Evolutionary conservation across 805 yeast genomes (phyloP), one percentile per base, ranked within the genome.

Genomic region (Jamesozyma piceae): DNA sequence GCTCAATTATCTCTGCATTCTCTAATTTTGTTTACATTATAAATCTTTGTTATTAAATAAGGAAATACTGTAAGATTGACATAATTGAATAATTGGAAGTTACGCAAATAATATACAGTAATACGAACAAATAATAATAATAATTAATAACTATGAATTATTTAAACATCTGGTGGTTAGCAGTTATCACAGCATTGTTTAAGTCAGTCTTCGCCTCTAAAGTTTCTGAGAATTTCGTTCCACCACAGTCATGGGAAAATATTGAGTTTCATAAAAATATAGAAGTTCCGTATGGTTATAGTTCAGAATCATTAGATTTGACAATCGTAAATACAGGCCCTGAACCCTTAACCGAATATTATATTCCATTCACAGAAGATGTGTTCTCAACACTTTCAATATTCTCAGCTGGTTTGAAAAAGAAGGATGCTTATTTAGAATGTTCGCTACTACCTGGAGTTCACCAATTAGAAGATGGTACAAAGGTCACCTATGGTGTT

Each of bases 251-350:
- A 17, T 69, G 74, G 74, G 78, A 73, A 53, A 87, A 86, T 60
- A 54, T 64, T 27, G 71, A 76, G 26, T 71, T 75, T 49, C 58
- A 65, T 13, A 77, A 85, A 50, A 59, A 71, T 8, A 54, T 86
- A 30, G 95, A 87, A 53, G 71, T 88, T 39, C 57, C 74, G 26
- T 76, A 74, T 49, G 65, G 88, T 2, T 88, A 81, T 58, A 72
- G 77, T 34, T 76, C 75, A 49, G 94, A 82, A 57, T 67, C 73
- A 21, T 64, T 71, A 45, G 61, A 72, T n/a, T 55, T 87, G 34
- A 72, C 67, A 38, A 69, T 78, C 33, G 73, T 63, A 51, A 90
- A 89, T 65, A 62, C 72, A 30, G 87, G 71, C 20, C 43, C 63
- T 3, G 63, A 62, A 31, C 82, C 92, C 6, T 68, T 67, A 43